Evolutionary conservation across 371 early-diverging fungal genomes (phyloP), one percentile per base, ranked within the genome.

Genomic region (Parasitella parasitica): DNA sequence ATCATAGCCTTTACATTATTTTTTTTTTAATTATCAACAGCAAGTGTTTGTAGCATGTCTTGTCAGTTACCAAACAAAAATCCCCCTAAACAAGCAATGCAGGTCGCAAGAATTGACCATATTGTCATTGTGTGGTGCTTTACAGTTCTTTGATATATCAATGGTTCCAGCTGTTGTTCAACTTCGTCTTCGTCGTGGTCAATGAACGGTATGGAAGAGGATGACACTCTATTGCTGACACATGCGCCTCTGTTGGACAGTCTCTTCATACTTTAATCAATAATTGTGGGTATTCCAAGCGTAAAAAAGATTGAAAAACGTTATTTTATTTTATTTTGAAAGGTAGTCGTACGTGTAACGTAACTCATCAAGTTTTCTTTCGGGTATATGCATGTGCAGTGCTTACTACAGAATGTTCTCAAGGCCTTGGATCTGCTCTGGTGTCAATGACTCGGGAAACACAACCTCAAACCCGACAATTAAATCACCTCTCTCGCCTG

Each of bases 401-500:
- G 6, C 24, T 3, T 9, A 5, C 13, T 46, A 46, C 9, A 50
- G 50, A 16, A 50, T 50, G 7, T 50, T 26, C 30, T 28, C 16
- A 6, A 50, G 4, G 9, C 27, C 8, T 22, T 46, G 34, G 26
- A n/a, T n/a, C 11, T 57, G 58, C n/a, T 57, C 35, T 0, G 13
- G 7, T 0, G 48, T 57, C 4, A 57, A 36, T 34, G 58, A 34
- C 26, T 46, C 34, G 1, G 97, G 97, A 72, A 92, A 92, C 56
- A 86, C 74, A 30, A 97, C 89, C 18, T 84, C 77, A 57, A 84
- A 84, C 11, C 76, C 76, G 22, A 96, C 83, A 16, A 94, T 62
- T 59, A 97, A 80, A 62, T 94, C 89, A 20, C 97, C 97, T 62
- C 86, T 90, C 63, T 76, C 75, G 8, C 90, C 91, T 32, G 97